phyloP scores from a whole-genome alignment of 2,329 filamentous ascomycete species.

The Nothophoma quercina region DNA sequence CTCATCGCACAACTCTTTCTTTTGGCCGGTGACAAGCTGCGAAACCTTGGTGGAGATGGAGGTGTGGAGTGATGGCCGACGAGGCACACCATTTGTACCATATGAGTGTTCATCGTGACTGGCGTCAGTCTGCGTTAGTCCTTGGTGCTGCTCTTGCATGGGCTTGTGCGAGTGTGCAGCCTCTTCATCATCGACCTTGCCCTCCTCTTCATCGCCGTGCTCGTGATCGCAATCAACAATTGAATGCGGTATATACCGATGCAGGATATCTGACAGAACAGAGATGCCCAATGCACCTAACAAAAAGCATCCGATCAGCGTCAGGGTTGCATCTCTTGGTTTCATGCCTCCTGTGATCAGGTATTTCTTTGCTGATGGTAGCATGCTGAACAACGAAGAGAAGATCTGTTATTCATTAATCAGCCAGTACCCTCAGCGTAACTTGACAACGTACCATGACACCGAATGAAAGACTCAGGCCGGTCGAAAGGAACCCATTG shows the following conservation, averaged over 20 bases:
- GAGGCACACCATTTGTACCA: slow-evolving; percentile 24
- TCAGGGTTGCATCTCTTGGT: slow-evolving; percentile 71
- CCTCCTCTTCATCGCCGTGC: slow-evolving; percentile 64
- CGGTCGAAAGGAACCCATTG: slow-evolving; percentile 84
- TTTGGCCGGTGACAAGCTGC: slow-evolving; percentile 56
- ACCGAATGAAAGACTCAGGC: slow-evolving; percentile 90
- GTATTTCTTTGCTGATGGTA: slow-evolving; percentile 84
- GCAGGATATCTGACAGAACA: slow-evolving; percentile 73
- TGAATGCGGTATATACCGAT: slow-evolving; percentile 77
- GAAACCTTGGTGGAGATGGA: slow-evolving; percentile 55
- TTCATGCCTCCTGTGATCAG: slow-evolving; percentile 73
- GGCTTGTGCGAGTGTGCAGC: slow-evolving; percentile 24
- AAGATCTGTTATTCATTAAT: slow-evolving; percentile 70
- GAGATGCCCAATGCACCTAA: slow-evolving; percentile 79
- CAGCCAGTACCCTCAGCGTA: neutral
- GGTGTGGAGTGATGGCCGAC: slow-evolving; percentile 52
- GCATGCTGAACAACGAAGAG: slow-evolving; percentile 90
- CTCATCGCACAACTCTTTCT: slow-evolving; percentile 62
- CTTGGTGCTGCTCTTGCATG: slow-evolving; percentile 31
- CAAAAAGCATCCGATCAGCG: slow-evolving; percentile 74
- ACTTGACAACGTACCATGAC: slow-evolving; percentile 77
- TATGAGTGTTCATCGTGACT: slow-evolving; percentile 26
- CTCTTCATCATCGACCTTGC: slow-evolving; percentile 38
- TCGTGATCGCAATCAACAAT: slow-evolving; percentile 82
- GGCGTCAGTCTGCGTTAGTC: slow-evolving; percentile 20